phyloP scores from a whole-genome alignment of 768 basidiomycete genomes.

The Erythrobasidium yunnanense region DNA sequence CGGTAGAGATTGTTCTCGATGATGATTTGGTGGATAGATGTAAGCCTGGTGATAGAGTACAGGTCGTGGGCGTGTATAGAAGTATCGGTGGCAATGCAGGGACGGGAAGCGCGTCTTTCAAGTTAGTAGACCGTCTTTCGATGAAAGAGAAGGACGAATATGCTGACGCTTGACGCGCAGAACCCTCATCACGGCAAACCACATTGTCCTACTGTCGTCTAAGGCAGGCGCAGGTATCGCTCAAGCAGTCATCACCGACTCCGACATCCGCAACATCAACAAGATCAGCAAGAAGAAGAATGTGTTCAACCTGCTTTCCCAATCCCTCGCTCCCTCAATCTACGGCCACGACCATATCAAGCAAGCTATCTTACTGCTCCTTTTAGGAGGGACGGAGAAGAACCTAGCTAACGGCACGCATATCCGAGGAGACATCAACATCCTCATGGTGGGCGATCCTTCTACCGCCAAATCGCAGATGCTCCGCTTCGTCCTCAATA shows the following conservation, averaged over 20 bases:
- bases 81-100: constrained; percentile 80
- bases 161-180: constrained; percentile 44
- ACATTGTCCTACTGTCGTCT: constrained; percentile 83
- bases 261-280: constrained; percentile 90
- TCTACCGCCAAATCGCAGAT: constrained; percentile 97
- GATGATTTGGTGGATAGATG: constrained; percentile 94
- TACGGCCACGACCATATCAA: constrained; percentile 96
- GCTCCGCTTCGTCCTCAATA: constrained; percentile 87
- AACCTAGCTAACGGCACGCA: constrained; percentile 95
- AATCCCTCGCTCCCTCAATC: constrained; percentile 93
- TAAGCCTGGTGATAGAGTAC: constrained; percentile 95
- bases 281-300: constrained; percentile 76
- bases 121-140: constrained; percentile 48
- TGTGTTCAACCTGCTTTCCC: constrained; percentile 77
- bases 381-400: constrained; percentile 95
- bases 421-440: constrained; percentile 97
- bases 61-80: constrained; percentile 87
- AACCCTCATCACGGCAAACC: constrained; percentile 85
- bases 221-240: constrained; percentile 93
- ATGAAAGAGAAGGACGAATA: constrained; percentile 22
- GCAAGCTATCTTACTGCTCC: constrained; percentile 75
- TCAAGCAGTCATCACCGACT: constrained; percentile 78
- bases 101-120: constrained; percentile 66
- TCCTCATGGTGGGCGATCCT: constrained; percentile 98
- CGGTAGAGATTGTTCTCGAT: constrained; percentile 88